Conservation (phyloP, 1,139 yeast genomes). For the Candida glucosophila region DNA sequence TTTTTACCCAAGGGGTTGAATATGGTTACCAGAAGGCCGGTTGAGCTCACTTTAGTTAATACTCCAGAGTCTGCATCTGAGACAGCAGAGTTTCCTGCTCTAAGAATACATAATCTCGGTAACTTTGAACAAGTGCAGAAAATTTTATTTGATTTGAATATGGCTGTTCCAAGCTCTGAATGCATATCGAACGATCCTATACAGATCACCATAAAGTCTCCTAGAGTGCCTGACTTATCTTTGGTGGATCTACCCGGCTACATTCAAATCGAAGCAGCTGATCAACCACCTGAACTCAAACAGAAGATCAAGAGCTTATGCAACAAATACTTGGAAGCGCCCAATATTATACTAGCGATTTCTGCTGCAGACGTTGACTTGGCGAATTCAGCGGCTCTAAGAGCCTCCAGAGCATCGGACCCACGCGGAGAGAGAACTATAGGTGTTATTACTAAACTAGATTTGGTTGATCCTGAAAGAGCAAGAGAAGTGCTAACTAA, state of each 20-base stretch:
- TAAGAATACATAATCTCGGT: slow-evolving; percentile 71
- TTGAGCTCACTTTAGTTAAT: slow-evolving; percentile 83
- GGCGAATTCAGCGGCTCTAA: slow-evolving; percentile 89
- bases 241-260: slow-evolving; percentile 96
- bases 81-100: slow-evolving; percentile 88
- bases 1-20: slow-evolving; percentile 90
- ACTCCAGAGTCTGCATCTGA: slow-evolving; percentile 79
- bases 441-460: slow-evolving; percentile 92
- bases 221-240: slow-evolving; percentile 87
- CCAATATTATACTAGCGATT: slow-evolving; percentile 90
- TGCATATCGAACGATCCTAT: slow-evolving; percentile 90
- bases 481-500: slow-evolving; percentile 68
- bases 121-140: slow-evolving; percentile 86
- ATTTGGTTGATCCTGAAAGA: slow-evolving; percentile 68
- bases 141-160: slow-evolving; percentile 74
- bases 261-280: slow-evolving; percentile 93
- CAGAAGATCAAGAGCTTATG: slow-evolving; percentile 72
- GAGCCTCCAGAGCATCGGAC: slow-evolving; percentile 89
- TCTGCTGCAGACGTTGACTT: slow-evolving; percentile 97
- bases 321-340: slow-evolving; percentile 77
- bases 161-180: slow-evolving; percentile 82
- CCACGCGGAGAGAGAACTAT: slow-evolving; percentile 93
- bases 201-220: slow-evolving; percentile 82
- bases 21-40: slow-evolving; percentile 95
- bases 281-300: slow-evolving; percentile 83